phyloP scores from a whole-genome alignment of 2,329 filamentous ascomycete genomes.

The Sporothrix sp. region DNA sequence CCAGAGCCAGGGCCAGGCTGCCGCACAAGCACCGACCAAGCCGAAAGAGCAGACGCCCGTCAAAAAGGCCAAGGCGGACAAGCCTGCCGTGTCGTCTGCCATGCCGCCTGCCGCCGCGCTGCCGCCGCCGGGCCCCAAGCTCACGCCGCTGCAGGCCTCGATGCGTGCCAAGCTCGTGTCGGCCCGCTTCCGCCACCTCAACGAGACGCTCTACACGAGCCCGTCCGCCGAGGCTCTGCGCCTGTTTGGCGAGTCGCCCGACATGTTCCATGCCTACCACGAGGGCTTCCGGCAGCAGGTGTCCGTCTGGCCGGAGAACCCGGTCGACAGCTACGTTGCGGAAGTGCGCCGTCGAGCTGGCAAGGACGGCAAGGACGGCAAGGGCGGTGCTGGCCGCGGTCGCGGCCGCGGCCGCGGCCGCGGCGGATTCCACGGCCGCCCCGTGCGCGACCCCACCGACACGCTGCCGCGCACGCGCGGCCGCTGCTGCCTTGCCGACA shows the following conservation, averaged over 20 bases:
- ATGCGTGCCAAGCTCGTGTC: conserved; percentile 95
- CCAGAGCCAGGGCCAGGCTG: too few relatives aligned
- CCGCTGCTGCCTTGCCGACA: conserved; percentile 71
- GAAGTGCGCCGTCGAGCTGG: conserved; percentile 52
- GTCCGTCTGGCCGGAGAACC: conserved; percentile 92
- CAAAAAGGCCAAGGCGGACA: conserved; percentile 22
- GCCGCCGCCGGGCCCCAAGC: conserved; percentile 38
- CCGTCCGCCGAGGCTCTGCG: conserved; percentile 74
- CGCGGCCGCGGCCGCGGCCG: conserved; percentile 19
- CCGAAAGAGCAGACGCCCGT: conserved; percentile 13
- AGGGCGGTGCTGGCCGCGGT: conserved; percentile 14
- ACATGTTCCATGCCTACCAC: conserved; percentile 95
- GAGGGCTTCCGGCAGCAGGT: conserved; percentile 93
- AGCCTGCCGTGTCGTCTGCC: neutral
- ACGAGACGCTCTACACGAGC: conserved; percentile 90
- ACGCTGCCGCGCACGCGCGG: conserved; percentile 64
- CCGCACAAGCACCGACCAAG: neutral
- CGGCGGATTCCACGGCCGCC: conserved; percentile 20
- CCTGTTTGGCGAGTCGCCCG: conserved; percentile 74
- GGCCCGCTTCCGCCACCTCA: conserved; percentile 92
- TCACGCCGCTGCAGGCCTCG: conserved; percentile 84
- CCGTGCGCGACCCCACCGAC: conserved; percentile 17
- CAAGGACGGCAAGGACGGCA: conserved; percentile 15
- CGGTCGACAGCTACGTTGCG: conserved; percentile 75
- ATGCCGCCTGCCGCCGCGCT: conserved; percentile 20